Conservation (phyloP, 2,329 filamentous ascomycete genomes). For the Chlorencoelia australis region DNA sequence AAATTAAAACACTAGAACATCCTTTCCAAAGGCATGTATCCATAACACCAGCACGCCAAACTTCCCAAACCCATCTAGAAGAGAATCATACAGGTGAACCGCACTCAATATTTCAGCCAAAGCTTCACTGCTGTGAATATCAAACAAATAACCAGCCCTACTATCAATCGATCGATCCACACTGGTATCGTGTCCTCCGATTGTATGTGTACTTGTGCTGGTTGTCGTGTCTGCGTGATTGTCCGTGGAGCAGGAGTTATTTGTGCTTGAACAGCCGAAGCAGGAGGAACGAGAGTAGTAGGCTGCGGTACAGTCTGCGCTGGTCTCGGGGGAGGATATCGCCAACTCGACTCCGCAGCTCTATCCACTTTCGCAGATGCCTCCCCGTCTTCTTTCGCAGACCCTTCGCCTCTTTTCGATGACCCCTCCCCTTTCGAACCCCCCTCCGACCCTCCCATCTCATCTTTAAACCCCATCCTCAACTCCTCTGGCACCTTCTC, state of each 20-base stretch:
- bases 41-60: no score
- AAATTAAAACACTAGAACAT: no score
- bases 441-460: constrained; percentile 51
- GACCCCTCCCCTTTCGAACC: constrained; percentile 37
- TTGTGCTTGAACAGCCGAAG: background rate
- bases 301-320: constrained; percentile 28
- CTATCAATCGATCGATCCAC: constrained; percentile 77
- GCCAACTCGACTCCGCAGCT: constrained; percentile 44
- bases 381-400: constrained; percentile 28
- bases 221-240: constrained; percentile 1
- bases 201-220: constrained; percentile 17
- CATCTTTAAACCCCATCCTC: constrained; percentile 1
- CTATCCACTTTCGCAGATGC: constrained; percentile 45
- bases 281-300: constrained; percentile 15
- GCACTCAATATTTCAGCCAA: constrained; percentile 15
- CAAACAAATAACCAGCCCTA: constrained; percentile 59
- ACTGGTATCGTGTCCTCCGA: constrained; percentile 46
- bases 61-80: no score
- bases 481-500: constrained; percentile 2
- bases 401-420: background rate
- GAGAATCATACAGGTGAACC: no score
- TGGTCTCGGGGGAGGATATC: constrained; percentile 20
- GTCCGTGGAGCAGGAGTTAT: background rate
- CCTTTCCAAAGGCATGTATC: no score
- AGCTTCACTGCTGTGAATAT: constrained; percentile 58